These are phyloP conservation scores for Verticillium longisporum DNA, from an alignment of 2,329 filamentous ascomycete species.

Conservation along the genomic window DNA sequence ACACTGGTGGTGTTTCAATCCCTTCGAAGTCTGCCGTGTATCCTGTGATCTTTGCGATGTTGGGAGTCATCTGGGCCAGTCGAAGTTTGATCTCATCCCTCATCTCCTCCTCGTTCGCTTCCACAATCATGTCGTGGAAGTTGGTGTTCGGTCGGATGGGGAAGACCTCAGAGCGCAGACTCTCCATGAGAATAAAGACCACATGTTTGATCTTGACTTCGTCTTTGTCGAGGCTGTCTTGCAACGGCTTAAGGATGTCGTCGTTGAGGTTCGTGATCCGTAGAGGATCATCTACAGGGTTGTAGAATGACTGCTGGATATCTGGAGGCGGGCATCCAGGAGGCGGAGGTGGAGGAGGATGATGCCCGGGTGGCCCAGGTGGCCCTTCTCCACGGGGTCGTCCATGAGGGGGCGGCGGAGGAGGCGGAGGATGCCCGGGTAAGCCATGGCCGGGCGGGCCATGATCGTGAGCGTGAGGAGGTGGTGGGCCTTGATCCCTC, in stretches of 20 bases:
- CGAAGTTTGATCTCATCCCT: slow-evolving; percentile 17
- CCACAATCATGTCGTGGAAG: slow-evolving; percentile 17
- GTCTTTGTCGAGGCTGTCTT: slow-evolving; percentile 7
- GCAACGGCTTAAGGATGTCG: slow-evolving; percentile 13
- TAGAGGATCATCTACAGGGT: slow-evolving; percentile 21
- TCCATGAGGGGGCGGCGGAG: neutral
- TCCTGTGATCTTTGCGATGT: slow-evolving; percentile 16
- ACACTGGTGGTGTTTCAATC: neutral
- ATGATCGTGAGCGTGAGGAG: slow-evolving; percentile 19
- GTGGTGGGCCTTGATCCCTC: slow-evolving; percentile 17
- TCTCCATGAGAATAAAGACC: slow-evolving; percentile 26
- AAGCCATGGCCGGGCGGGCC: neutral
- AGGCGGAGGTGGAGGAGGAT: slow-evolving; percentile 17
- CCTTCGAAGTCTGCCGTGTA: neutral
- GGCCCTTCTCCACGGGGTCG: neutral
- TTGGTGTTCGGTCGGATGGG: slow-evolving; percentile 24
- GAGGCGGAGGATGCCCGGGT: slow-evolving; percentile 15
- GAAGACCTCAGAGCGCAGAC: slow-evolving; percentile 26
- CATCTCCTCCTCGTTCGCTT: slow-evolving; percentile 17
- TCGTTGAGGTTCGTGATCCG: slow-evolving; percentile 23
- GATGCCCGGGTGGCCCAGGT: slow-evolving; percentile 19
- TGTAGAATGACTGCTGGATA: slow-evolving; percentile 23
- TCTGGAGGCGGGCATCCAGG: slow-evolving; percentile 16
- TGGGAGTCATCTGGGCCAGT: slow-evolving; percentile 16
- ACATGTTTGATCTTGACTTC: slow-evolving; percentile 26